These are phyloP conservation scores for Dictyophora rubrovolvata DNA, from an alignment of 768 basidiomycete species.

Conservation along the genomic window DNA sequence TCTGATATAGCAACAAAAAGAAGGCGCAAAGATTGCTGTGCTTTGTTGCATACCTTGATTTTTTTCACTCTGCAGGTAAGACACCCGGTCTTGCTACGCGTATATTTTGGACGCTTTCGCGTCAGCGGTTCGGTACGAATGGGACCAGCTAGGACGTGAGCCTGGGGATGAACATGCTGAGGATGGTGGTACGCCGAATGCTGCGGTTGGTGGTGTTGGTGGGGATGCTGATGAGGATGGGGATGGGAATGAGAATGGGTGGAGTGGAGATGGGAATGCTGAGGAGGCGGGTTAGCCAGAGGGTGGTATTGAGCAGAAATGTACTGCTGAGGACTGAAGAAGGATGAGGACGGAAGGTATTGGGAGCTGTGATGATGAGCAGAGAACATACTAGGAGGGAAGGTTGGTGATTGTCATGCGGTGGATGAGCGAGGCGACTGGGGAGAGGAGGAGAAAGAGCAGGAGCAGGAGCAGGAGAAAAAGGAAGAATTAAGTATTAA, in stretches of 20 bases:
- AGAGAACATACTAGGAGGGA: conserved; percentile 8
- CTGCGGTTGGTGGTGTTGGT: conserved; percentile 6
- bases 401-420: conserved; percentile 9
- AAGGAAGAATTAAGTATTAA: not conserved
- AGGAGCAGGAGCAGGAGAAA: not conserved
- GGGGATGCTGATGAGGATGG: not conserved
- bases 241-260: not conserved
- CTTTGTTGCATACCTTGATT: conserved; percentile 59
- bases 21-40: conserved; percentile 1
- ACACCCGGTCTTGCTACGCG: conserved; percentile 89
- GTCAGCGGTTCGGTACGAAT: conserved; percentile 43
- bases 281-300: not conserved
- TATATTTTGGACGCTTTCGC: conserved; percentile 86
- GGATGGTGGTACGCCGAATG: conserved; percentile 11
- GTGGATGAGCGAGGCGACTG: not conserved
- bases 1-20: not conserved
- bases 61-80: conserved; percentile 89
- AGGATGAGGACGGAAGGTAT: conserved; percentile 1
- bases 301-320: conserved; percentile 4
- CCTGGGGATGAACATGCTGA: conserved; percentile 23
- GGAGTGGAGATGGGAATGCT: not conserved
- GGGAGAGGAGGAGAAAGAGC: conserved; percentile 1
- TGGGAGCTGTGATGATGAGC: not conserved
- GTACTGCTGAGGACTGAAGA: conserved; percentile 8
- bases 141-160: conserved; percentile 39